phyloP scores from a whole-genome alignment of 2,329 filamentous ascomycete species.

The Purpureocillium takamizusanense region DNA sequence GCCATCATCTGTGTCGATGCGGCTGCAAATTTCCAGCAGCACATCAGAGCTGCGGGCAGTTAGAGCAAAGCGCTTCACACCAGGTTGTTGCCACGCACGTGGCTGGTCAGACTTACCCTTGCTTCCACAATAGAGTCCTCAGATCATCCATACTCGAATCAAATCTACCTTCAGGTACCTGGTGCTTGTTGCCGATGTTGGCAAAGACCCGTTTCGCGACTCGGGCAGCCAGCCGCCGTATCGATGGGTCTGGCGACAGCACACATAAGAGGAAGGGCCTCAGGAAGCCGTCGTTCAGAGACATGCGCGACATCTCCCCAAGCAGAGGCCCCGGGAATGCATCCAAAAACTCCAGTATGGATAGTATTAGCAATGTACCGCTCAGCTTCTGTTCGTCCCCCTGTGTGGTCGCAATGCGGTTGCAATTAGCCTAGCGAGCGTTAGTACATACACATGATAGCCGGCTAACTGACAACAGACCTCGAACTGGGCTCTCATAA shows the following conservation, averaged over 20 bases:
- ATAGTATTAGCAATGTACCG: neutral
- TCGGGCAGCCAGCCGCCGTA: conserved; percentile 37
- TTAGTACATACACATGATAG: neutral
- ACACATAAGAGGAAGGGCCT: conserved; percentile 45
- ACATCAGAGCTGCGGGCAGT: conserved; percentile 19
- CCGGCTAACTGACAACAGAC: conserved; percentile 22
- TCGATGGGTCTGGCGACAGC: conserved; percentile 39
- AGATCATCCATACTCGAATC: conserved; percentile 13
- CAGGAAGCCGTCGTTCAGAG: conserved; percentile 25
- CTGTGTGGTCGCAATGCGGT: neutral
- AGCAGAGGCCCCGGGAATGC: conserved; percentile 32
- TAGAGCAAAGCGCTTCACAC: neutral
- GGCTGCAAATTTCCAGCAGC: conserved; percentile 40
- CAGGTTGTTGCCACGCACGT: neutral
- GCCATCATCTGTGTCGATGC: conserved; percentile 32
- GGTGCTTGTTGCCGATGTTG: conserved; percentile 17
- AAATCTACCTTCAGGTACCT: conserved; percentile 13
- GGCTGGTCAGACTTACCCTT: conserved; percentile 32
- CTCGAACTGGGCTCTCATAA: conserved; percentile 48
- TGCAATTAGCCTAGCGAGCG: neutral
- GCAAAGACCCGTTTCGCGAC: conserved; percentile 39
- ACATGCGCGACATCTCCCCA: conserved; percentile 17
- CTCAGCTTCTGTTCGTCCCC: neutral
- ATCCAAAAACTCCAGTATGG: conserved; percentile 47
- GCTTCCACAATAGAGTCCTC: conserved; percentile 39